Percentiles rank a stretch among this genome's conserved stretches.
These are phyloP conservation scores for Musa acuminata DNA, from an alignment of 176 grass and related monocot species.

Conservation along the genomic window DNA sequence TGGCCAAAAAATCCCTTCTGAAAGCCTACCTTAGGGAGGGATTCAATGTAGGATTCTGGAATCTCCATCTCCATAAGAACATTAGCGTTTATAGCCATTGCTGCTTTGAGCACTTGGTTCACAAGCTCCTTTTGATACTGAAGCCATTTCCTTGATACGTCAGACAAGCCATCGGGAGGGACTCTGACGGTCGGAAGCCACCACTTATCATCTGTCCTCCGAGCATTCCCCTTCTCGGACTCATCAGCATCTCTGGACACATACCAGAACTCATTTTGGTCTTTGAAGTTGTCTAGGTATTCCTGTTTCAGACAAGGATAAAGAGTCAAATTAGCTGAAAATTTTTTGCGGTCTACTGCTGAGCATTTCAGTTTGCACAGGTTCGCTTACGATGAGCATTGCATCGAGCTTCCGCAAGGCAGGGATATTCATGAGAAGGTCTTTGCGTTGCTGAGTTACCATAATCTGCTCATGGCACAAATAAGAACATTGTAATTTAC, in stretches of 20 bases:
- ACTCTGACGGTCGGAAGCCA: not conserved
- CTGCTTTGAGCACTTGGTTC: not conserved
- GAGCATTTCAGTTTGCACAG: too few species aligned
- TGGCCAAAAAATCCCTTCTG: not conserved
- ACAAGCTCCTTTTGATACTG: not conserved
- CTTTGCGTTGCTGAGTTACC: conserved; percentile 3
- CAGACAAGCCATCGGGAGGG: not conserved
- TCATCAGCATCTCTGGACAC: not conserved
- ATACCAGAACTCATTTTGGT: conserved; percentile 1
- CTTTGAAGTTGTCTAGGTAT: not conserved
- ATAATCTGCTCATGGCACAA: not conserved
- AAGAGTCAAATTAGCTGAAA: not conserved
- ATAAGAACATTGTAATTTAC: too few species aligned
- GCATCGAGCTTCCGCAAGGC: not conserved
- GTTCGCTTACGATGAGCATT: not conserved
- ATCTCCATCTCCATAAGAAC: not conserved
- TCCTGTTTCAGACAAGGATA: not conserved
- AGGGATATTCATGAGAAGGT: not conserved
- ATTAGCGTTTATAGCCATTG: not conserved
- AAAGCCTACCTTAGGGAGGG: not conserved
- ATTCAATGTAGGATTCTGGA: conserved; percentile 2
- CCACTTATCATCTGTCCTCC: conserved; percentile 3
- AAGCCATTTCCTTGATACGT: not conserved
- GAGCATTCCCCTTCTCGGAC: not conserved
- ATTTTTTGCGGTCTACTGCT: too few species aligned